phyloP scores from a whole-genome alignment of 1,284 basidiomycete species.

The Melanopsichium pennsylvanicum region DNA sequence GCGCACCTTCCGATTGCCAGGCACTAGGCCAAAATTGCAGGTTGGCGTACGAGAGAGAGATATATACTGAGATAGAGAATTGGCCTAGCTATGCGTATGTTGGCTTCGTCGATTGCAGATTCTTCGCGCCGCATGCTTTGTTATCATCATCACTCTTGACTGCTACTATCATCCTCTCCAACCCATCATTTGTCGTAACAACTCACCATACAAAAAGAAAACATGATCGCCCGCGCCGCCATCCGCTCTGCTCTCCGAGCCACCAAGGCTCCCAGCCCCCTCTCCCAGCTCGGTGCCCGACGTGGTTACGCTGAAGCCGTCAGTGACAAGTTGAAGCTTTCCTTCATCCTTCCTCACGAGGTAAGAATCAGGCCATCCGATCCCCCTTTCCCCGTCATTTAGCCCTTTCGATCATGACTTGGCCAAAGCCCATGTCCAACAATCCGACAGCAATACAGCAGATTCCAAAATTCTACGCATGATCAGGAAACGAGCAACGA shows the following conservation, averaged over 20 bases:
- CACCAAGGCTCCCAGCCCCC: conserved; percentile 32
- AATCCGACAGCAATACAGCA: too few species aligned
- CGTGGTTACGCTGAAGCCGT: conserved; percentile 65
- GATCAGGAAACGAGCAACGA: too few species aligned
- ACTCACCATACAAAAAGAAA: neutral
- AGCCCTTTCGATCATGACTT: too few species aligned
- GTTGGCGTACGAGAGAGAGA: conserved; percentile 28
- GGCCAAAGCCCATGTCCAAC: too few species aligned
- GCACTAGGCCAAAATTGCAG: too few species aligned
- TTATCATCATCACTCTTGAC: neutral
- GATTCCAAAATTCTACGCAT: too few species aligned
- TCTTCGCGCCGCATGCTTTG: too few species aligned
- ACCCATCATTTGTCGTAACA: conserved; percentile 1
- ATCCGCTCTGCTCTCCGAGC: conserved; percentile 40
- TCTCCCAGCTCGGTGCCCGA: conserved; percentile 49
- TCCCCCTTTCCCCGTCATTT: too few species aligned
- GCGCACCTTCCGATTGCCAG: neutral
- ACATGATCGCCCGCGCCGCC: conserved; percentile 40
- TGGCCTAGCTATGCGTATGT: conserved; percentile 1
- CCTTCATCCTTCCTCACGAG: conserved; percentile 57
- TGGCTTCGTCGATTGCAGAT: too few species aligned
- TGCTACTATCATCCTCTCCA: neutral
- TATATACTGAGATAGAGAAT: conserved; percentile 5
- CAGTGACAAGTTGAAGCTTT: conserved; percentile 63
- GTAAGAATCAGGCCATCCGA: conserved; percentile 22